Evolutionary conservation across 148 eudicot species (phyloP).

Genomic region (Rhododendron simsii): DNA sequence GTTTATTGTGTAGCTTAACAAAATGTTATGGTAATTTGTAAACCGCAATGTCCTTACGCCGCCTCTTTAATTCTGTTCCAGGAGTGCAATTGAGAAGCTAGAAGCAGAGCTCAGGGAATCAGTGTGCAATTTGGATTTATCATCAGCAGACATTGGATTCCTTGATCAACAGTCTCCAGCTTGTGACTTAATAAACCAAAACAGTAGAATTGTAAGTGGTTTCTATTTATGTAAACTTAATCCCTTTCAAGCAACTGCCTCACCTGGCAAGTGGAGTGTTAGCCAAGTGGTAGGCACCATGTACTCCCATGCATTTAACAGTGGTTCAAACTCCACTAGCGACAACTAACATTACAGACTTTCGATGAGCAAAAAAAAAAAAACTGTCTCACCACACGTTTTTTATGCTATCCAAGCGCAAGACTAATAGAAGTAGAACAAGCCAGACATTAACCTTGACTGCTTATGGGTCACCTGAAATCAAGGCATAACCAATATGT

Average conservation of each 20-base stretch:
- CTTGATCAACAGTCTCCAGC: conserved; percentile 39
- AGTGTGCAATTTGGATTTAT: conserved; percentile 16
- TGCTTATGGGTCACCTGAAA: neutral
- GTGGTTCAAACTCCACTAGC: too few species aligned
- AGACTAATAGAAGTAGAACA: neutral
- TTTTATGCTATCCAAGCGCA: neutral
- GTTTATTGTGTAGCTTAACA: neutral
- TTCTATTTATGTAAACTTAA: neutral
- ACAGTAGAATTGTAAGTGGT: conserved; percentile 29
- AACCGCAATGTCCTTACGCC: neutral
- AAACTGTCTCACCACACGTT: neutral
- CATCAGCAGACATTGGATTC: conserved; percentile 22
- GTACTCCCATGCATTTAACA: too few species aligned
- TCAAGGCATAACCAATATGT: neutral
- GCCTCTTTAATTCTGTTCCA: conserved; percentile 21
- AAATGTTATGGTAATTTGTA: neutral
- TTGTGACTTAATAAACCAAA: conserved; percentile 23
- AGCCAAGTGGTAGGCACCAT: neutral
- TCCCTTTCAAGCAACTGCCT: neutral
- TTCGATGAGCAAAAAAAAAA: too few species aligned
- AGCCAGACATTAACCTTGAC: neutral
- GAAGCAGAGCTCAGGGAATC: conserved; percentile 65
- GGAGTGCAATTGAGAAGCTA: conserved; percentile 85
- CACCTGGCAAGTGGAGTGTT: neutral
- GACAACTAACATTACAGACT: too few species aligned